phyloP scores from a whole-genome alignment of 768 basidiomycete species.

The Mycena haematopus region DNA sequence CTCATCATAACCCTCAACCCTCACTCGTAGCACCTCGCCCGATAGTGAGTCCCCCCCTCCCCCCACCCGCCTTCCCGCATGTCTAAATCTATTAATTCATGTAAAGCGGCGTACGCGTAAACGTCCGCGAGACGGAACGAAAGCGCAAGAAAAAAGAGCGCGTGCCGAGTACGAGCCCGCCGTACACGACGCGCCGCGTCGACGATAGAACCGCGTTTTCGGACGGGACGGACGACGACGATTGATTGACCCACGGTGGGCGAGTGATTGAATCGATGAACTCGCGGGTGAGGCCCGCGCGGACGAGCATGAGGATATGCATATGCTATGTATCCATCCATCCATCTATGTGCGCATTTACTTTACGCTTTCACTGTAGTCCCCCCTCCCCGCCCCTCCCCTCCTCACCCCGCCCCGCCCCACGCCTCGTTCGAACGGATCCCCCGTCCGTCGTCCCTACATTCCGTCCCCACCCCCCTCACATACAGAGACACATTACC shows the following conservation, averaged over 20 bases:
- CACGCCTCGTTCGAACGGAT: no score
- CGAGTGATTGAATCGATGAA: background rate
- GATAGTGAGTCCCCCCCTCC: conserved; percentile 36
- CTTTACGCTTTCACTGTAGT: no score
- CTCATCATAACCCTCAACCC: no score
- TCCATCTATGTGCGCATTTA: no score
- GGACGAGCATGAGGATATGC: background rate
- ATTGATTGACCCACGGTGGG: background rate
- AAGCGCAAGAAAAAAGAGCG: conserved; percentile 50
- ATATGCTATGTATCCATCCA: background rate
- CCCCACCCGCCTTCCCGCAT: no score
- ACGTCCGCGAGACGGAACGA: conserved; percentile 64
- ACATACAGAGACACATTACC: no score
- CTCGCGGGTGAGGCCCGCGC: background rate
- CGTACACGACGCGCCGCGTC: conserved; percentile 19
- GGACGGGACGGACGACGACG: conserved; percentile 24
- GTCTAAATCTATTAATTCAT: no score
- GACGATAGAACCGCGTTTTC: conserved; percentile 3
- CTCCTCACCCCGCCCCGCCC: no score
- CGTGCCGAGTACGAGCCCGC: conserved; percentile 4
- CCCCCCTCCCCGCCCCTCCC: no score
- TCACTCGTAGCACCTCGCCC: conserved; percentile 52
- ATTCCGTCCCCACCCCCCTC: no score
- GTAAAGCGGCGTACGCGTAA: conserved; percentile 55
- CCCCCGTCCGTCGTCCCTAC: no score